phyloP scores from a whole-genome alignment of 1,139 yeast species.

The Candida tropicalis region DNA sequence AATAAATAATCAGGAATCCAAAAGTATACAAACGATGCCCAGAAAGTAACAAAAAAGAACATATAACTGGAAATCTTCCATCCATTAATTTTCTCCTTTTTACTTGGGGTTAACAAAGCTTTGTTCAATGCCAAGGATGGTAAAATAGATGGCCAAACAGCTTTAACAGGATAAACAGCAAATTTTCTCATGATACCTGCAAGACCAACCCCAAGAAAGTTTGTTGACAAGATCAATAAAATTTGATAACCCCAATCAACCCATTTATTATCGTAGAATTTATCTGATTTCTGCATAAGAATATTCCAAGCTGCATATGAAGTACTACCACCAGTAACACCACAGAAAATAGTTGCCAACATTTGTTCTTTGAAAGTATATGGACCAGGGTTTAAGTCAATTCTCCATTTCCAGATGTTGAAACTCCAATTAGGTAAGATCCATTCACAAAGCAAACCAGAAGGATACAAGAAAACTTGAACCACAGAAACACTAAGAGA shows the following conservation, averaged over 20 bases:
- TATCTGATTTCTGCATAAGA: conserved; percentile 20
- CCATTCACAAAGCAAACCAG: conserved; percentile 21
- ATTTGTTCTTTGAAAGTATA: conserved; percentile 31
- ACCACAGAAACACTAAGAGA: conserved; percentile 39
- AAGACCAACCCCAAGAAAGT: conserved; percentile 63
- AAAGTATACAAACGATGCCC: conserved; percentile 31
- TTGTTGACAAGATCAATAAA: conserved; percentile 52
- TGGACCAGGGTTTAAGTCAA: conserved; percentile 30
- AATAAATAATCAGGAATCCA: conserved; percentile 41
- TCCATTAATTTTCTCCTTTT: conserved; percentile 41
- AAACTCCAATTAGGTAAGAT: conserved; percentile 23
- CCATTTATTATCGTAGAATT: conserved; percentile 36
- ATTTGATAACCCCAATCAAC: conserved; percentile 51
- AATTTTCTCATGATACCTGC: conserved; percentile 62
- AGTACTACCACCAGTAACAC: conserved; percentile 23
- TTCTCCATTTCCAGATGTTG: conserved; percentile 13
- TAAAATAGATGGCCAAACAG: conserved; percentile 59
- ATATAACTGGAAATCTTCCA: conserved; percentile 37
- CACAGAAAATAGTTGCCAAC: conserved; percentile 26
- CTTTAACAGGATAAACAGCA: conserved; percentile 56
- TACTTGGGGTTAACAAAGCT: conserved; percentile 49
- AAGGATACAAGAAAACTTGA: conserved; percentile 28
- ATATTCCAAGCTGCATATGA: conserved; percentile 25
- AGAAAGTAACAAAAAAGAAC: conserved; percentile 29
- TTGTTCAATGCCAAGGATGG: conserved; percentile 59